phyloP scores from a whole-genome alignment of 768 basidiomycete genomes.

The Boletus tomentosulus region DNA sequence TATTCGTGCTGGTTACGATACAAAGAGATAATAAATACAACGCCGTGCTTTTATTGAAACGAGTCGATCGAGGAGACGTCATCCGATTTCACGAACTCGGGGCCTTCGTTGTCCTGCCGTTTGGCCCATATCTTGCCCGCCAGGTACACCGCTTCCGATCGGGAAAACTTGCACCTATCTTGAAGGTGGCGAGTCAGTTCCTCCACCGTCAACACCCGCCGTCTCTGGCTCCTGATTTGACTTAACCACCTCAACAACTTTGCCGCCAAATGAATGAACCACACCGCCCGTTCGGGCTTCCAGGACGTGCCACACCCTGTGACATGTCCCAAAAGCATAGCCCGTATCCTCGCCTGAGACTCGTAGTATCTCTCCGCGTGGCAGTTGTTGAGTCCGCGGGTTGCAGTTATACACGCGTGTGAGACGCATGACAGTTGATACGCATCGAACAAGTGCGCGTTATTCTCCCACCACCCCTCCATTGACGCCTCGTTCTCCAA shows the following conservation, averaged over 20 bases:
- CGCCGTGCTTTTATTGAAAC: background rate
- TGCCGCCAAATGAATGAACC: constrained; percentile 24
- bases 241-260: constrained; percentile 18
- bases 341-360: constrained; percentile 27
- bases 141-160: constrained; percentile 18
- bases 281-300: constrained; percentile 19
- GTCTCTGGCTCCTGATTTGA: constrained; percentile 11
- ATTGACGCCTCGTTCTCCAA: constrained; percentile 31
- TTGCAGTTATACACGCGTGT: constrained; percentile 39
- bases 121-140: constrained; percentile 23
- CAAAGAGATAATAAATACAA: constrained; percentile 5
- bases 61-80: constrained; percentile 13
- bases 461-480: constrained; percentile 34
- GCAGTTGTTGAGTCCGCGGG: constrained; percentile 20
- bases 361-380: constrained; percentile 29
- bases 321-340: constrained; percentile 18
- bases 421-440: constrained; percentile 23
- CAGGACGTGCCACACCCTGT: constrained; percentile 12
- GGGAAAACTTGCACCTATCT: constrained; percentile 20
- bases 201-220: constrained; percentile 14
- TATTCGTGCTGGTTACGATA: constrained; percentile 1
- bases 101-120: constrained; percentile 17
- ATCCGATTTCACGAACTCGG: constrained; percentile 23
- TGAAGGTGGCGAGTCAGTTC: constrained; percentile 23
- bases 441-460: constrained; percentile 28